Base-by-base conservation (phyloP, 495 filamentous ascomycete species). In the Bombardia bombarda region DNA sequence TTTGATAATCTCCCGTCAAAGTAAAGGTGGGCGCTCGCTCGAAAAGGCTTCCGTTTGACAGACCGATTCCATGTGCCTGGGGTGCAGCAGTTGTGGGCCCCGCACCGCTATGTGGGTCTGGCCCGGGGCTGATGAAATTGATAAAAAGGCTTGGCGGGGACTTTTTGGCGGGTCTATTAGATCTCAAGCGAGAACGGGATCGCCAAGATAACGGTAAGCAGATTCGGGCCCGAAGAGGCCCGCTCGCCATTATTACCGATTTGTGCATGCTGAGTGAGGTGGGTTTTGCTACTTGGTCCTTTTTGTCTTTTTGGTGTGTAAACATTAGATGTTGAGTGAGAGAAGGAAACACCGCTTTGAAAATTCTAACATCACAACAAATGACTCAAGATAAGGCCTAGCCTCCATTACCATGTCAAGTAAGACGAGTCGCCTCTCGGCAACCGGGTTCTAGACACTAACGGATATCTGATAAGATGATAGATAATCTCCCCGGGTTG, bases 131-230 rank as follows among this genome's bases (percentile, higher is more conserved):
- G 45, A 51, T 47, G 23, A 42, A 52, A 56, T 43, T 47, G 57
- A 60, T 56, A 60, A 60, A 51, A 58, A 45, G 6, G 36, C 54
- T 60, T 57, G 56, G 56, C 56, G 24, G 13, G n/a, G 6, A 28
- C 26, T 36, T 46, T 48, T 16, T 31, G 37, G 38, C 30, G 32
- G 32, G 19, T 19, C 17, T 7, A 28, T 19, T 28, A 23, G 45
- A 41, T 8, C 9, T 21, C 40, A 43, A 42, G 34, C 42, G 44
- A 53, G 17, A 7, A 19, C 32, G 23, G 23, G n/a, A 19, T 31
- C 44, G 2, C 3, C 1, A 28, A 28, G 26, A 28, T 13, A 28
- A 2, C 26, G n/a, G n/a, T n/a, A n/a, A n/a, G n/a, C n/a, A n/a
- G n/a, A 28, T 2, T 2, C 26, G 2, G 26, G 26, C 6, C 26